phyloP scores from a whole-genome alignment of 129 eudicot genomes.

The Artemisia annua region DNA sequence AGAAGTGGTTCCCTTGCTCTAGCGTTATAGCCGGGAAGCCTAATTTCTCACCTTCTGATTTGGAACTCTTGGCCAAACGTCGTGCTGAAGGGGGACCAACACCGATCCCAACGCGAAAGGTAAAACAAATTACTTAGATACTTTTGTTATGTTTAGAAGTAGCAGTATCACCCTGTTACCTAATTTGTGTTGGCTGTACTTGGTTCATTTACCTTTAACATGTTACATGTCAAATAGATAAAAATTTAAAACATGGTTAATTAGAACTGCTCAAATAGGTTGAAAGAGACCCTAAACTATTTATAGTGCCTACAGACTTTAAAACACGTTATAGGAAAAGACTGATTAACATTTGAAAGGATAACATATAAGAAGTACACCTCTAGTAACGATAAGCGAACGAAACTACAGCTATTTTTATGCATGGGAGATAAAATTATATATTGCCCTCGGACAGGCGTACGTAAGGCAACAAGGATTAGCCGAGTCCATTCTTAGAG shows the following conservation, averaged over 20 bases:
- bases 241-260: too few relatives aligned
- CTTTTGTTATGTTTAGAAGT: too few relatives aligned
- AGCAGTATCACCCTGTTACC: too few relatives aligned
- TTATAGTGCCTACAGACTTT: too few relatives aligned
- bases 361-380: too few relatives aligned
- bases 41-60: slow-evolving; percentile 49
- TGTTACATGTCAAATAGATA: too few relatives aligned
- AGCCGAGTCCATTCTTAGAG: slow-evolving; percentile 58
- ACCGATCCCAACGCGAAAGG: neutral
- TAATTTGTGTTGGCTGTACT: too few relatives aligned
- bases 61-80: slow-evolving; percentile 39
- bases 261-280: too few relatives aligned
- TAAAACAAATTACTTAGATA: slow-evolving; percentile 15
- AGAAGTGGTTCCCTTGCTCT: slow-evolving; percentile 63
- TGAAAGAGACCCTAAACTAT: too few relatives aligned
- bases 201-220: too few relatives aligned
- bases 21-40: slow-evolving; percentile 59
- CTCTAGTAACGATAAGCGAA: neutral
- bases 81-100: slow-evolving; percentile 4
- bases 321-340: too few relatives aligned
- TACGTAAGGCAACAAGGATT: slow-evolving; percentile 61
- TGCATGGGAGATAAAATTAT: neutral
- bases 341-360: too few relatives aligned
- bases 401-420: neutral
- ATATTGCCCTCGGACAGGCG: slow-evolving; percentile 30